Evolutionary conservation across 371 early-diverging fungal species (phyloP).

Genomic region (Circinella minor): DNA sequence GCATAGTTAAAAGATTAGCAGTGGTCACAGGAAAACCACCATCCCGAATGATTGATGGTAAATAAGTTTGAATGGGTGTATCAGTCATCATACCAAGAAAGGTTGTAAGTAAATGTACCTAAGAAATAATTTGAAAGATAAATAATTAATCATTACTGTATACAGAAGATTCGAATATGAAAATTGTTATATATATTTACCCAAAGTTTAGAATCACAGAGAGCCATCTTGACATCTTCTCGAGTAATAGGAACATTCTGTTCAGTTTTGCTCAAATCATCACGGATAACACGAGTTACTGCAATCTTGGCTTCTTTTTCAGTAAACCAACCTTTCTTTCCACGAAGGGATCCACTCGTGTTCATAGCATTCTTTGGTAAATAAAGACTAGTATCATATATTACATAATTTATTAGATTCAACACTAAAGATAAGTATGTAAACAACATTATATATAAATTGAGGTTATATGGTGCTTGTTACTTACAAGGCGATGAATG

Average conservation of each 20-base stretch:
- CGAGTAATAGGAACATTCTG: conserved; percentile 30
- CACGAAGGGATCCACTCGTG: conserved; percentile 44
- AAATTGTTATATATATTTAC: background rate
- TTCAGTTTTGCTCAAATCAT: conserved; percentile 52
- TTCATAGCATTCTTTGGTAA: conserved; percentile 46
- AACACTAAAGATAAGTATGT: background rate
- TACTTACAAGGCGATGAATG: conserved; percentile 45
- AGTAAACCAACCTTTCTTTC: conserved; percentile 26
- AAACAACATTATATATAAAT: too few relatives aligned
- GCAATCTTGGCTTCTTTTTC: conserved; percentile 44
- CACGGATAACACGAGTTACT: conserved; percentile 58
- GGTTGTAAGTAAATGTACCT: conserved; percentile 37
- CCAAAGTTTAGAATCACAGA: conserved; percentile 46
- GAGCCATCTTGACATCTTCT: conserved; percentile 11
- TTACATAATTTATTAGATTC: background rate
- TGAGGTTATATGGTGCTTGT: background rate
- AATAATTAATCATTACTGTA: too few relatives aligned
- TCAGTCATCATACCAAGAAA: conserved; percentile 31
- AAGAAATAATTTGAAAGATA: too few relatives aligned
- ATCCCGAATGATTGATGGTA: conserved; percentile 56
- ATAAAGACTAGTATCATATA: conserved; percentile 34
- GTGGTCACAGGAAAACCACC: conserved; percentile 52
- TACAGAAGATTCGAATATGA: too few relatives aligned
- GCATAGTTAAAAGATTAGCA: conserved; percentile 59
- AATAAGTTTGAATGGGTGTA: conserved; percentile 45